Conservation (phyloP, 208 protist genomes). For the Vickermania spadyakhi region DNA sequence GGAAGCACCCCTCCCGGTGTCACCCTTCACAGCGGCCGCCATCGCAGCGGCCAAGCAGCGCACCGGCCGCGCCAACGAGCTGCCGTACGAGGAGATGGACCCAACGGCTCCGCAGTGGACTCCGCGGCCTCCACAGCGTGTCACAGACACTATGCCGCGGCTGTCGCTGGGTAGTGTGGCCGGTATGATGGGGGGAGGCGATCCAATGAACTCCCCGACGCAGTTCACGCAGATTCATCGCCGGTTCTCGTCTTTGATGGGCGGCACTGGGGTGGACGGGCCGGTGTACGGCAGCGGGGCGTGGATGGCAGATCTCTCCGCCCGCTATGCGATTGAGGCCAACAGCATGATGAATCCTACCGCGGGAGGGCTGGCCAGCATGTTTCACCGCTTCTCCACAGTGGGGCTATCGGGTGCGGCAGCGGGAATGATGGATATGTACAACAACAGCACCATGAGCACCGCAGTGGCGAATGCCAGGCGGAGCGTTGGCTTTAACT, state of each 20-base stretch:
- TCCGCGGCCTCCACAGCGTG: not conserved
- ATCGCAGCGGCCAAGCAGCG: not conserved
- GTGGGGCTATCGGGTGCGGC: not conserved
- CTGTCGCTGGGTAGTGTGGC: not conserved
- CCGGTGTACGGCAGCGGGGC: not conserved
- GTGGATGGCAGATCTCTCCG: not conserved
- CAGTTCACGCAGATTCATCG: not conserved
- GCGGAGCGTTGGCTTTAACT: not conserved
- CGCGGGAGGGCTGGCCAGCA: not conserved
- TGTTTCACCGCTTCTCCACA: not conserved
- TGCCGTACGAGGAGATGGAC: not conserved
- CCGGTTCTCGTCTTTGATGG: not conserved
- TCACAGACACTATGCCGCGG: no score
- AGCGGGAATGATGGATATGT: not conserved
- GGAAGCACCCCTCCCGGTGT: conserved; percentile 5
- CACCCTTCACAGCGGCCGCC: not conserved
- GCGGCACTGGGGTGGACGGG: not conserved
- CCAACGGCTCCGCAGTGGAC: not conserved
- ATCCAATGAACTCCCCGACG: not conserved
- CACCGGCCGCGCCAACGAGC: not conserved
- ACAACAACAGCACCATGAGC: not conserved
- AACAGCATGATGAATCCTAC: not conserved
- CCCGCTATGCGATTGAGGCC: not conserved
- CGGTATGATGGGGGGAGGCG: not conserved
- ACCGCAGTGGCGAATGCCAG: not conserved